phyloP scores from a whole-genome alignment of 2,329 filamentous ascomycete species.

The Coleophoma crateriformis region DNA sequence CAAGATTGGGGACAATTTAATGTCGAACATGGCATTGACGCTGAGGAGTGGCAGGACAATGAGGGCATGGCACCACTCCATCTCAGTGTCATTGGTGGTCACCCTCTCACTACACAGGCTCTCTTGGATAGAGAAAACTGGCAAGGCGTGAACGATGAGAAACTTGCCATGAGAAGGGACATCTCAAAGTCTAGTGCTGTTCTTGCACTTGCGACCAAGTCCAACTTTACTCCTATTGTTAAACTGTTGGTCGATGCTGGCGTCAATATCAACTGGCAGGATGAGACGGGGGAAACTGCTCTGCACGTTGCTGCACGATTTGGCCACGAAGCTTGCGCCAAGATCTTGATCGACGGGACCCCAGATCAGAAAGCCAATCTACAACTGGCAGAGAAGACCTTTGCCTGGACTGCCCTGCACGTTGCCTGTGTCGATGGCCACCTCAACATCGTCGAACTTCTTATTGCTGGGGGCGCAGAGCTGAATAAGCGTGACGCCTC shows the following conservation, averaged over 20 bases:
- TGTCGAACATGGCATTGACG: conserved; percentile 79
- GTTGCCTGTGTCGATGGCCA: conserved; percentile 89
- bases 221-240: conserved; percentile 80
- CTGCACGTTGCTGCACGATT: conserved; percentile 88
- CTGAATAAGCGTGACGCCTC: conserved; percentile 73
- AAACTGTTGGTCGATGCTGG: conserved; percentile 82
- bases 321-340: conserved; percentile 76
- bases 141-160: conserved; percentile 56
- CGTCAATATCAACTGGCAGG: conserved; percentile 89
- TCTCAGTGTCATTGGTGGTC: conserved; percentile 85
- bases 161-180: conserved; percentile 58
- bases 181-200: conserved; percentile 83
- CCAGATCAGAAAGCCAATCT: conserved; percentile 67
- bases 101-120: conserved; percentile 76
- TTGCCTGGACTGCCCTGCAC: conserved; percentile 93
- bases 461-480: conserved; percentile 75
- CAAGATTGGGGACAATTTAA: conserved; percentile 85
- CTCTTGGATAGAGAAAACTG: conserved; percentile 78
- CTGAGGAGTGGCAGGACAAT: conserved; percentile 81
- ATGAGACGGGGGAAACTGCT: conserved; percentile 84
- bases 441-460: conserved; percentile 64
- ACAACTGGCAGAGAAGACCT: conserved; percentile 75
- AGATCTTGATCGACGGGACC: conserved; percentile 66
- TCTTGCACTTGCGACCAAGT: conserved; percentile 79
- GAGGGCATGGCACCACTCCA: conserved; percentile 91